Evolutionary conservation across 495 filamentous ascomycete species (phyloP), one percentile per base, ranked within the genome.

Genomic region (Lineolata rhizophorae): DNA sequence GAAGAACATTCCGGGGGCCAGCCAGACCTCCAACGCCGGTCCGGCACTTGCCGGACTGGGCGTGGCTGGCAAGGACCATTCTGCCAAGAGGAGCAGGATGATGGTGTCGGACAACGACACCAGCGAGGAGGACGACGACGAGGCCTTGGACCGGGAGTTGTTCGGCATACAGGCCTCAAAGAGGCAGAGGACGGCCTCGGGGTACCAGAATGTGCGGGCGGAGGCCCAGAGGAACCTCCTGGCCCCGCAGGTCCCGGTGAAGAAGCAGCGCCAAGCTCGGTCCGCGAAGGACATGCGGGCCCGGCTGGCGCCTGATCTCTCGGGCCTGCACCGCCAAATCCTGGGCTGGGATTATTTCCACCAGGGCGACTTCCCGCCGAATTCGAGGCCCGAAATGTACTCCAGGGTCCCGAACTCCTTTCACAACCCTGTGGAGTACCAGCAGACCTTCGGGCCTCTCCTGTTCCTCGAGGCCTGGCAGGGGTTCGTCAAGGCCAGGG

Each of bases 381-480:
- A 59, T 22, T 58, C 64, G 4, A 67, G 66, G 32, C 64, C 63
- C 15, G 69, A 69, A 18, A 65, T 71, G 21, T 93, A 84, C 44
- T 67, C 56, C 29, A 53, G 63, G 20, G 83, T 97, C 5, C 66
- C 73, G 20, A 73, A 76, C 42, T 62, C 65, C 0, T 97, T 91
- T 53, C 52, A 56, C 21, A 70, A 75, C 34, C 75, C 80, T 12
- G 48, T 52, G 30, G 70, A 77, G 32, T 97, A 95, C 46, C 79
- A 91, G 52, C 60, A 65, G 30, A 85, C 80, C 0, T 97, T 95
- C 57, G 70, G 83, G 35, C 90, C 87, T 8, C 59, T 97, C 22
- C 63, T 97, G 20, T 70, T 90, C 29, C 71, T 92, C 29, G 87
- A 97, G 51, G 85, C 83, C 30, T 97, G 87, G 87, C 78, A 91